A percentile compares a stretch with the other conserved stretches of the same genome.
Evolutionary conservation across 495 filamentous ascomycete species (phyloP).

Genomic region (Cairneyella variabilis): DNA sequence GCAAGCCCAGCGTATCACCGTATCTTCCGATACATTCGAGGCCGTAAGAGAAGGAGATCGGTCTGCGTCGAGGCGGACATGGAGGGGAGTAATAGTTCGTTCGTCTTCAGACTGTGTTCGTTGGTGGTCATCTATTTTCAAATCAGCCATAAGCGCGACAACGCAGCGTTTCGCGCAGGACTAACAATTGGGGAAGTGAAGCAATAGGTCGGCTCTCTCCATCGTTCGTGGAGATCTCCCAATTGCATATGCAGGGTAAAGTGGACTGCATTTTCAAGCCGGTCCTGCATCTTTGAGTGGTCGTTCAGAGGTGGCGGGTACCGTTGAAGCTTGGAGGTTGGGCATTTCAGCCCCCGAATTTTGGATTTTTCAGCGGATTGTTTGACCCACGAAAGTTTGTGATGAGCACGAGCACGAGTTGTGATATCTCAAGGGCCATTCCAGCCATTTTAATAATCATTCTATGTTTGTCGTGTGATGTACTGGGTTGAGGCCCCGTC

Average conservation of each 20-base stretch:
- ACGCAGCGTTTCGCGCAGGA: conserved; percentile 8
- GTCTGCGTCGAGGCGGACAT: conserved; percentile 44
- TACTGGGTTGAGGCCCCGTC: not conserved
- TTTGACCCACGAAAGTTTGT: conserved; percentile 3
- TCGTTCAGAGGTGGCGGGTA: conserved; percentile 15
- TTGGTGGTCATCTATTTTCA: conserved; percentile 43
- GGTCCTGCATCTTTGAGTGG: conserved; percentile 15
- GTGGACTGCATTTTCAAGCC: conserved; percentile 15
- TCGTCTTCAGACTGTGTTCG: conserved; percentile 51
- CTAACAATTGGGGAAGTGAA: conserved; percentile 17
- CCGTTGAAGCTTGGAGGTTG: conserved; percentile 4
- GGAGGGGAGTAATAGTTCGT: conserved; percentile 61
- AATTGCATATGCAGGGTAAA: conserved; percentile 14
- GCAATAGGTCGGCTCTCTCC: conserved; percentile 20
- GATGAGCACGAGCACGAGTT: conserved; percentile 10
- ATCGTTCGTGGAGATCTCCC: conserved; percentile 20
- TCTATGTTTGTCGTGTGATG: not conserved
- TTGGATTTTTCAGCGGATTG: conserved; percentile 9
- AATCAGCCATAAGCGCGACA: conserved; percentile 15
- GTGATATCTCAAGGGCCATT: conserved; percentile 12
- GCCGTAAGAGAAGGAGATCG: conserved; percentile 36
- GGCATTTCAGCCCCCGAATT: conserved; percentile 15
- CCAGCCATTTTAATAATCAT: conserved; percentile 15
- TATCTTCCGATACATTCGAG: conserved; percentile 45
- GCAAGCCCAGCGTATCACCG: conserved; percentile 49